Percentiles rank a stretch among this genome's conserved stretches.
phyloP scores from a whole-genome alignment of 305 asterid species.

The Plantago coronopus region DNA sequence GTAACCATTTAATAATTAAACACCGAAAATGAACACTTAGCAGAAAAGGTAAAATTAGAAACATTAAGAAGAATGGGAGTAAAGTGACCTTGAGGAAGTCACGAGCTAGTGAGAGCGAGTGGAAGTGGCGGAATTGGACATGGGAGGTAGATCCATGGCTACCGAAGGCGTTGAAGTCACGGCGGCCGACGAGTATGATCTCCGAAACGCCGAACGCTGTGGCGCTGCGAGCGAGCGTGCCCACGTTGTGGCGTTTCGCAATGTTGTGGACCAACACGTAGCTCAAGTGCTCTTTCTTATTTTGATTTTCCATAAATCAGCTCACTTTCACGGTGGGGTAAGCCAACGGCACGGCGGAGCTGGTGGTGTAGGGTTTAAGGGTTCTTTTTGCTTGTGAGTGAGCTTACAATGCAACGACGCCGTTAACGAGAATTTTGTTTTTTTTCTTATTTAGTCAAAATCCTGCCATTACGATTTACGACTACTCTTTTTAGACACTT shows the following conservation, averaged over 20 bases:
- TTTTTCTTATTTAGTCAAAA: no score
- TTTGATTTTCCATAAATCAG: constrained; percentile 13
- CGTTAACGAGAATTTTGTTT: no score
- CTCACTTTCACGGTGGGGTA: no score
- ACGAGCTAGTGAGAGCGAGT: constrained; percentile 69
- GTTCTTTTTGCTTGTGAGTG: no score
- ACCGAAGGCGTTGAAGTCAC: constrained; percentile 92
- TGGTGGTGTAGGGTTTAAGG: no score
- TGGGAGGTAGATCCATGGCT: constrained; percentile 93
- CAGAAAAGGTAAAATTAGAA: background rate
- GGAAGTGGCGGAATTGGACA: constrained; percentile 77
- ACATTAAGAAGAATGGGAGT: background rate
- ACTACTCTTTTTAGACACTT: no score
- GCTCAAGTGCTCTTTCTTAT: constrained; percentile 47
- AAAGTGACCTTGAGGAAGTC: constrained; percentile 64
- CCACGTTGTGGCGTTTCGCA: constrained; percentile 95
- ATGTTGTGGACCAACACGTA: constrained; percentile 84
- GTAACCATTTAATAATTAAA: no score
- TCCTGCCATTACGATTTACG: no score
- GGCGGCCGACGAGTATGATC: constrained; percentile 76
- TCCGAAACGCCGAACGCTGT: constrained; percentile 86
- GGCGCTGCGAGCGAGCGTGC: constrained; percentile 93
- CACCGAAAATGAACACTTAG: background rate
- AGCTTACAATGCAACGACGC: no score
- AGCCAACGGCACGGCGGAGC: no score